Conservation (phyloP, 2,329 filamentous ascomycete species). For the Ceratocystis huliohia region DNA sequence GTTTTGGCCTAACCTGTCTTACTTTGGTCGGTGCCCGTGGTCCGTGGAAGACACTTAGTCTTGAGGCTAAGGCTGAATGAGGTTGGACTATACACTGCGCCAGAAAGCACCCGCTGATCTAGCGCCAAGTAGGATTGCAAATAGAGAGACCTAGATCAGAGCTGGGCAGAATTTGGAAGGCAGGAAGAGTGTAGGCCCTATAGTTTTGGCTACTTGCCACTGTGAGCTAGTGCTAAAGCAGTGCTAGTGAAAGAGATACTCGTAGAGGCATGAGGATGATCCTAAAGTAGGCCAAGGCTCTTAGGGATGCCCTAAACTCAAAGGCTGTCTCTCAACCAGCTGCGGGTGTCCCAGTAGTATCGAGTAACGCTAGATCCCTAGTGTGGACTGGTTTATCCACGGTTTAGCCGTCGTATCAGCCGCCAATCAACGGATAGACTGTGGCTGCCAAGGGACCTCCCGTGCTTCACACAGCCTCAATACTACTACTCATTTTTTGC, state of each 20-base stretch:
- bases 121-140: background rate
- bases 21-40: background rate
- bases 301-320: background rate
- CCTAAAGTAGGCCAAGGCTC: background rate
- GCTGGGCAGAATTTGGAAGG: background rate
- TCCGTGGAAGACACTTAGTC: background rate
- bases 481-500: background rate
- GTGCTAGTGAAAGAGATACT: background rate
- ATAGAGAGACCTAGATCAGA: background rate
- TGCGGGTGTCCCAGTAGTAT: too few relatives aligned
- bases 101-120: background rate
- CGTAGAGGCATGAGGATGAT: too few relatives aligned
- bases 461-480: constrained; percentile 1
- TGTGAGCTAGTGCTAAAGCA: background rate
- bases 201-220: background rate
- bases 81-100: background rate
- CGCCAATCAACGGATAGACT: background rate
- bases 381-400: background rate
- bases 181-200: background rate
- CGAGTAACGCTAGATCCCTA: too few relatives aligned
- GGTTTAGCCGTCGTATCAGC: background rate
- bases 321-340: too few relatives aligned
- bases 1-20: background rate
- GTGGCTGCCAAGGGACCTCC: background rate
- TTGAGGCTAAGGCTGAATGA: background rate